phyloP scores from a whole-genome alignment of 2,329 filamentous ascomycete species.

The Xylaria arbuscula region DNA sequence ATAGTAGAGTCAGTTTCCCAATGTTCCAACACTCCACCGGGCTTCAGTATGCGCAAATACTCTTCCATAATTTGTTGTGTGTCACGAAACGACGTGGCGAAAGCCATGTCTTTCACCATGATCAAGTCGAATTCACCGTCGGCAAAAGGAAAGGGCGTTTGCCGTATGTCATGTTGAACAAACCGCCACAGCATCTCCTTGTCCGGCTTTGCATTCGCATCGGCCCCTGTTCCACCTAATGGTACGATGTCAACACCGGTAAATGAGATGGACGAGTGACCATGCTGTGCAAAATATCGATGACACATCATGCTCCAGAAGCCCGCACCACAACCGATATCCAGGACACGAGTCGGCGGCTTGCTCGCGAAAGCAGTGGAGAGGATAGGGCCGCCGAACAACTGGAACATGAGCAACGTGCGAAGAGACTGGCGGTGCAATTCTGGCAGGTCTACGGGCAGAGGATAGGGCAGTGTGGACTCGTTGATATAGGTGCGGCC shows the following conservation, averaged over 20 bases:
- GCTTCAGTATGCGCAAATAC: conserved; percentile 78
- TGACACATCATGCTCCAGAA: conserved; percentile 93
- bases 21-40: conserved; percentile 83
- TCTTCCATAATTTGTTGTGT: conserved; percentile 73
- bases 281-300: conserved; percentile 76
- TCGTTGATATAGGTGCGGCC: conserved; percentile 87
- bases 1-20: conserved; percentile 91
- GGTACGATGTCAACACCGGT: conserved; percentile 85
- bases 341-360: conserved; percentile 81
- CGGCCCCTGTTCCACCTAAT: conserved; percentile 63
- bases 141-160: conserved; percentile 79
- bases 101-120: conserved; percentile 84
- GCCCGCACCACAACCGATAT: conserved; percentile 86
- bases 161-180: conserved; percentile 85
- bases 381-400: conserved; percentile 84
- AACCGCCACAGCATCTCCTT: conserved; percentile 89
- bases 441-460: conserved; percentile 88
- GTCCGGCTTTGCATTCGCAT: conserved; percentile 61
- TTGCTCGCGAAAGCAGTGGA: conserved; percentile 73
- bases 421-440: conserved; percentile 88
- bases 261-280: conserved; percentile 77
- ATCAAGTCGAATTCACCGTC: conserved; percentile 87
- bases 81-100: conserved; percentile 70
- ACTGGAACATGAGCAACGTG: conserved; percentile 81
- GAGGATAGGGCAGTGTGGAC: conserved; percentile 77